phyloP scores from a whole-genome alignment of 495 filamentous ascomycete genomes.

The Amphirosellinia nigrospora region DNA sequence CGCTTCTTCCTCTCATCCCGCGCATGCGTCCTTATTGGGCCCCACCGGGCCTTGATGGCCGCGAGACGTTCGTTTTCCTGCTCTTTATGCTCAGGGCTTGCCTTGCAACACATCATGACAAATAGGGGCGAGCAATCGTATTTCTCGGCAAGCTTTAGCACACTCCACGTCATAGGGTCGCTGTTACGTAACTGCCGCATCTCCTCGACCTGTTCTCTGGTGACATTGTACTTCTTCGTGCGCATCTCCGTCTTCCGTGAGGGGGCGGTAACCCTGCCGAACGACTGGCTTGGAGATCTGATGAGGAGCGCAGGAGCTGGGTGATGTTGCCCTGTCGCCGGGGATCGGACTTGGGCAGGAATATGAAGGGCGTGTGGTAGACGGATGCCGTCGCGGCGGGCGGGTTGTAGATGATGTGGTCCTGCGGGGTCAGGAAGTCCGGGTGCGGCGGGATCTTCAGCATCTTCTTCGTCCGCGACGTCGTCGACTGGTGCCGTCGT shows the following conservation, averaged over 20 bases:
- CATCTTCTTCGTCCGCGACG: slow-evolving; percentile 71
- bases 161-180: slow-evolving; percentile 77
- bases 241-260: slow-evolving; percentile 56
- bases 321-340: slow-evolving; percentile 62
- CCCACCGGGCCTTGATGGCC: slow-evolving; percentile 74
- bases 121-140: slow-evolving; percentile 82
- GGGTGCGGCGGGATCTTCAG: slow-evolving; percentile 75
- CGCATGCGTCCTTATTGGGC: slow-evolving; percentile 69
- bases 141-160: slow-evolving; percentile 68
- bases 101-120: slow-evolving; percentile 62
- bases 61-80: slow-evolving; percentile 53
- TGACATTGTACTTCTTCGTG: slow-evolving; percentile 77
- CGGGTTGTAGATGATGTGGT: slow-evolving; percentile 92
- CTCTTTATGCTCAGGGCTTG: slow-evolving; percentile 45
- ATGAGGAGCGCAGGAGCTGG: slow-evolving; percentile 37
- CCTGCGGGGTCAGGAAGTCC: slow-evolving; percentile 64
- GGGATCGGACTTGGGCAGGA: slow-evolving; percentile 81
- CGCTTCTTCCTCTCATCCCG: slow-evolving; percentile 76
- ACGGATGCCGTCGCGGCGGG: slow-evolving; percentile 83
- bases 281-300: slow-evolving; percentile 22
- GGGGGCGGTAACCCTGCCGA: slow-evolving; percentile 41
- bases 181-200: slow-evolving; percentile 70
- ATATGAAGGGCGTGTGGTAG: slow-evolving; percentile 86
- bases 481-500: slow-evolving; percentile 73
- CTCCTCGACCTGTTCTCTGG: slow-evolving; percentile 73